Base-by-base conservation (phyloP, 2,329 filamentous ascomycete species). In the Teratosphaeria gauchensis region DNA sequence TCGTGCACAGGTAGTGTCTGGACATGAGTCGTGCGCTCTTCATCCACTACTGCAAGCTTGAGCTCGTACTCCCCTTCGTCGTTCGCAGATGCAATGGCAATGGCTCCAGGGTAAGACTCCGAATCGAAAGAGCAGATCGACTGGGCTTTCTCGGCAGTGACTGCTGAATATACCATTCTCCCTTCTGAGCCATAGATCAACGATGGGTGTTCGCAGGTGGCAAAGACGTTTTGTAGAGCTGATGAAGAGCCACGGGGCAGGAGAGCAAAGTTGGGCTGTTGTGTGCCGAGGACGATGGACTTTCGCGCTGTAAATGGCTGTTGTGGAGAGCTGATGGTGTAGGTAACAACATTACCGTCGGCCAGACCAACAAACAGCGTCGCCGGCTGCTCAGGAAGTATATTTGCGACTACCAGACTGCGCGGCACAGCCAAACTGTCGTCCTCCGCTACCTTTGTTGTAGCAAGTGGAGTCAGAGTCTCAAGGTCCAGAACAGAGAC, bases 131-230 rank as follows among this genome's bases (percentile, higher is more conserved):
- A 82, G 61, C 89, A 94, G 5, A 97, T 86, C 54, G 84, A 87
- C 0, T 86, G 86, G 0, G 90, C 89, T 62, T 91, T 87, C 61
- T 96, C 89, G 2, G 92, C 90, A 12, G 92, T 96, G 1, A 96
- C 90, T 1, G 94, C 92, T 4, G 92, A 96, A 75, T 95, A 99
- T 0, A 96, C 85, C 48, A 96, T 87, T 24, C 92, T 83, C 0
- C 89, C 90, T 69, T 96, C 91, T 0, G 86, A 85, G 8, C 88
- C 89, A 70, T 99, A 96, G 54, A 99, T 96, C 57, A 99, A 75
- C 63, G 90, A 96, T 0, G 94, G 89, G 69, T 96, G 90, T 68
- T 99, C 94, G 59, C 91, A 96, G 0, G 90, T 95, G 0, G 91
- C 90, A 71, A 99, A 95, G 0, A 99, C 86, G 66, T 89, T 95